These are phyloP conservation scores for Maudiozyma humilis DNA, from an alignment of 1,139 yeast genomes.

Conservation along the genomic window DNA sequence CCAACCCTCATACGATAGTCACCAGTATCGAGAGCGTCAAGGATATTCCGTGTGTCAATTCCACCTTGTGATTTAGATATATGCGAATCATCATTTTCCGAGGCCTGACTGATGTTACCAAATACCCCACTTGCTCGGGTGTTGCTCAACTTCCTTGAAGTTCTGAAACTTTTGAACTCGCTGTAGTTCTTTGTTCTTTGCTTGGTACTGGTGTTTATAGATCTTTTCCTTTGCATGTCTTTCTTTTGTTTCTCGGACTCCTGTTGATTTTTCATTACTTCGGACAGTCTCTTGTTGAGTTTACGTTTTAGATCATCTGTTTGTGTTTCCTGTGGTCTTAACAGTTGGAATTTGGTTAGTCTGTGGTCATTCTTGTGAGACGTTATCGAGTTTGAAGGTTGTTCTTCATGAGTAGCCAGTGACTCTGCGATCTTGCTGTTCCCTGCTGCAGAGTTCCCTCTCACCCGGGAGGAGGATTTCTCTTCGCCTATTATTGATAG, in stretches of 20 bases:
- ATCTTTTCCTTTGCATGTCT: constrained; percentile 21
- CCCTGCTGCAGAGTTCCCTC: too few species aligned
- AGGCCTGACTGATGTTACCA: constrained; percentile 4
- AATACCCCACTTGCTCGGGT: constrained; percentile 1
- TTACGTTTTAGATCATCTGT: constrained; percentile 26
- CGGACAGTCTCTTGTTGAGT: constrained; percentile 27
- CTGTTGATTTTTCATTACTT: constrained; percentile 29
- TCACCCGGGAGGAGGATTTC: constrained; percentile 2
- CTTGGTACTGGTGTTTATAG: constrained; percentile 23
- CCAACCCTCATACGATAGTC: constrained; percentile 28
- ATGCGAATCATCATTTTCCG: not conserved
- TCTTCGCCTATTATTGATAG: not conserved
- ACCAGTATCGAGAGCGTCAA: constrained; percentile 27
- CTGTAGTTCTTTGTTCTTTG: constrained; percentile 19
- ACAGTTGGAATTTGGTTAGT: constrained; percentile 25
- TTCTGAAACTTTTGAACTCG: constrained; percentile 8
- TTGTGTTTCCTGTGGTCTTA: constrained; percentile 21
- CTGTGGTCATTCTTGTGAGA: constrained; percentile 5
- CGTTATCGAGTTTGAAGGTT: not conserved
- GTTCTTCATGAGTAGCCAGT: not conserved
- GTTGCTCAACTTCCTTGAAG: constrained; percentile 2
- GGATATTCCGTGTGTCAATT: constrained; percentile 11
- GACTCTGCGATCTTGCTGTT: not conserved
- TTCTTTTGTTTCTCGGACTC: constrained; percentile 24
- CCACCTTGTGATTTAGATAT: not conserved